A percentile compares a stretch with the other conserved stretches of the same genome.
These are phyloP conservation scores for Echinochloa phyllopogon DNA, from an alignment of 176 grass and related monocot species.

Conservation along the genomic window DNA sequence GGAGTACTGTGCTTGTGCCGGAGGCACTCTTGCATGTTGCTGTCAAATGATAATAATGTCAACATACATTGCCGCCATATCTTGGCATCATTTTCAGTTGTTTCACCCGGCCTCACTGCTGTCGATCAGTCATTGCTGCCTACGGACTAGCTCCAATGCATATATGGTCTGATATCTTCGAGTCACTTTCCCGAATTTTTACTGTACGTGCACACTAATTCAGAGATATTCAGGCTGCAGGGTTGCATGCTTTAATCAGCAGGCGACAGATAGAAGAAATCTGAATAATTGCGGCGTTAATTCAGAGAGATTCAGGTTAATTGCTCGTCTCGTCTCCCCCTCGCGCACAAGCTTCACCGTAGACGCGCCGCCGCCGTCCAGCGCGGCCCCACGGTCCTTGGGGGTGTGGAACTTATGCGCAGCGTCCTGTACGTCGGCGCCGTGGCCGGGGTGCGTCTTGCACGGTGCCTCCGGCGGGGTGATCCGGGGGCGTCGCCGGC, in stretches of 20 bases:
- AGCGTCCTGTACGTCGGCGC: too few relatives aligned
- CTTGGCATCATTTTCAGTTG: background rate
- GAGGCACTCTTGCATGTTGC: background rate
- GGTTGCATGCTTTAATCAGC: background rate
- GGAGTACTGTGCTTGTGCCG: background rate
- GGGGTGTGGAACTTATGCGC: too few relatives aligned
- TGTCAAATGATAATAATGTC: background rate
- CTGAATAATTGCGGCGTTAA: background rate
- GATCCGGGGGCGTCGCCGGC: too few relatives aligned
- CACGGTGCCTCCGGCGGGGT: too few relatives aligned
- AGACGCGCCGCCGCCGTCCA: too few relatives aligned
- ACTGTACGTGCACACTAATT: background rate
- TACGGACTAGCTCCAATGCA: too few relatives aligned
- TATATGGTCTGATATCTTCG: background rate
- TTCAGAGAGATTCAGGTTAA: background rate
- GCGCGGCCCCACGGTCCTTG: too few relatives aligned
- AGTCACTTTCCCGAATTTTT: background rate
- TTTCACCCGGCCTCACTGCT: background rate
- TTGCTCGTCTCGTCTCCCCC: too few relatives aligned
- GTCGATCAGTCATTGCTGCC: conserved; percentile 10
- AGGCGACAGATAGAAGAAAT: too few relatives aligned
- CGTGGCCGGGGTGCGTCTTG: too few relatives aligned
- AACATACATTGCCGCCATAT: background rate
- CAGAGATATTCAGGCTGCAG: background rate
- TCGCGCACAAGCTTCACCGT: too few relatives aligned